Evolutionary conservation across 768 basidiomycete species (phyloP), one percentile per base, ranked within the genome.

Genomic region (Hypholoma fasciculare): DNA sequence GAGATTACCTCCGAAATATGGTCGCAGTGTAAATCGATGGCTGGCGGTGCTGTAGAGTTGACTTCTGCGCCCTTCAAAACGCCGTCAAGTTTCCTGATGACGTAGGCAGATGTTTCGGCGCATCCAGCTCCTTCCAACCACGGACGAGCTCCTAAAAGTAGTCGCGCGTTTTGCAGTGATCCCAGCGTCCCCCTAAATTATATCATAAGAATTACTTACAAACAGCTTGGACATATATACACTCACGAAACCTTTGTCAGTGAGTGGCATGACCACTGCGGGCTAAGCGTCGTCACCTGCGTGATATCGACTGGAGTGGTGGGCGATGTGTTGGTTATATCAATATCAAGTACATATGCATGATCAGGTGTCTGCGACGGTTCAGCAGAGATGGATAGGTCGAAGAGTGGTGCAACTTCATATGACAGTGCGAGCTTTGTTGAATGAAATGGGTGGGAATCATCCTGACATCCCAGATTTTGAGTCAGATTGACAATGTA

Each of bases 281-380:
- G 83, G 63, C 92, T 93, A 50, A 92, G 61, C 26, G 83, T 78
- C 3, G 80, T 81, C 7, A 94, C 63, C 62, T 90, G 86, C 3
- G 76, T 77, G 16, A 95, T 61, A 14, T 69, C 64, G 34, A 90
- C 65, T 14, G 76, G 65, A 20, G 67, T 67, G 4, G 74, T 74
- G 17, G 72, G 66, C 0, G 76, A 75, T 0, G 77, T 56, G 65
- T 90, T 90, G 50, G 78, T 78, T 7, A 91, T 63, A 60, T 86
- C 82, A 9, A 90, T 61, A 53, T 80, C 76, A 26, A 90, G 53
- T 7, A 77, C 66, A 67, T 83, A 90, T n/a, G 76, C 63, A 56
- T 80, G 64, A 13, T 84, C 82, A 20, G 63, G 61, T 8, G 79
- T 77, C 37, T 74, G 74, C 27, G 78, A 81, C 0, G 89, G 85